Conservation (phyloP, 306 rosid genomes). For the Abrus precatorius region DNA sequence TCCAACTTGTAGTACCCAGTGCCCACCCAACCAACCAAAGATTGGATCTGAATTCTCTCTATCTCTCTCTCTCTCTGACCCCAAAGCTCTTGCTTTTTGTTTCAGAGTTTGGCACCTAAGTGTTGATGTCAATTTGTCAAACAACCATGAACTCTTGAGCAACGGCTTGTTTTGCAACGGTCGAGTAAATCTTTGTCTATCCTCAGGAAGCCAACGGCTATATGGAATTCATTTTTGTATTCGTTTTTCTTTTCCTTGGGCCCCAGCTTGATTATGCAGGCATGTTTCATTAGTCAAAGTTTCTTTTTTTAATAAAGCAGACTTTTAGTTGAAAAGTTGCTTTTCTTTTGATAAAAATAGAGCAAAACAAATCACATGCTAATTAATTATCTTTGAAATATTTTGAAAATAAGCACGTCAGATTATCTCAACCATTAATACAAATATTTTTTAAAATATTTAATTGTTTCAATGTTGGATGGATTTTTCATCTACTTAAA, state of each 20-base stretch:
- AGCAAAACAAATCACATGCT: background rate
- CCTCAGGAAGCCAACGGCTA: constrained; percentile 76
- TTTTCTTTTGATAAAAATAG: background rate
- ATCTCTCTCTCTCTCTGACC: constrained; percentile 47
- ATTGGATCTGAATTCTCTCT: constrained; percentile 48
- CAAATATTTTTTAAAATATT: background rate
- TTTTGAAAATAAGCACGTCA: background rate
- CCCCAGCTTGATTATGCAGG: constrained; percentile 20
- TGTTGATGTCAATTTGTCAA: constrained; percentile 70
- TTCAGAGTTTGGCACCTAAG: constrained; percentile 59
- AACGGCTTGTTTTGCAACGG: constrained; percentile 83
- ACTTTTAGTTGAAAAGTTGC: constrained; percentile 5
- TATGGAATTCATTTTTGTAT: constrained; percentile 22
- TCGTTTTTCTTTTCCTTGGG: background rate
- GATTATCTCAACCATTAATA: background rate
- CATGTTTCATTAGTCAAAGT: background rate
- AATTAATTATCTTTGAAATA: background rate
- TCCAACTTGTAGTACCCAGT: constrained; percentile 44
- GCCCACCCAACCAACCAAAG: constrained; percentile 48
- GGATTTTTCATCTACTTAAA: background rate
- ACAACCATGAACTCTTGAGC: constrained; percentile 39
- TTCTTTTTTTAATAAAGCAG: background rate
- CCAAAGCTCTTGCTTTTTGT: constrained; percentile 40
- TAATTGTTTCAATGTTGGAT: background rate
- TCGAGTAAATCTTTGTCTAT: constrained; percentile 56